Evolutionary conservation across 345 rosid genomes (phyloP).

Genomic region (Linum trigynum): DNA sequence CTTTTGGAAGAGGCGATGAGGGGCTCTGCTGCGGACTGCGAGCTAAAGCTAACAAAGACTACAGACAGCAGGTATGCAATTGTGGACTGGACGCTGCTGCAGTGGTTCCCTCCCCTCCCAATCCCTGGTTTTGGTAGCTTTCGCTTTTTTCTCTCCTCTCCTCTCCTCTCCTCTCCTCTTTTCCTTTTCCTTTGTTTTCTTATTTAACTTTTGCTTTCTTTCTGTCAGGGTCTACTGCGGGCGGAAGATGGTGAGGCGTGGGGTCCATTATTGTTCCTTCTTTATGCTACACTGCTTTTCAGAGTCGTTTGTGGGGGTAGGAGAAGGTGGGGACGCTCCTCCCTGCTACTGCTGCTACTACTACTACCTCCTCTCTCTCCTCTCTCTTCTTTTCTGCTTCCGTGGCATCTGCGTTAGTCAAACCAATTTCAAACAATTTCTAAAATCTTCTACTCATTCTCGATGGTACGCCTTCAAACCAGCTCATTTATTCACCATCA

Average conservation of each 20-base stretch:
- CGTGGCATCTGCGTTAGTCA: constrained; percentile 48
- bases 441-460: constrained; percentile 55
- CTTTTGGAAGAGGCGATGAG: constrained; percentile 13
- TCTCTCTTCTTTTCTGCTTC: neutral
- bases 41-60: too few species aligned
- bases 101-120: neutral
- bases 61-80: too few species aligned
- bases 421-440: constrained; percentile 82
- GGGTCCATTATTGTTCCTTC: constrained; percentile 39
- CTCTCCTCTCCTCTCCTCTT: neutral
- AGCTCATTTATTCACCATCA: too few species aligned
- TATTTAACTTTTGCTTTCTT: constrained; percentile 9
- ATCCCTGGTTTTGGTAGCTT: constrained; percentile 7
- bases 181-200: constrained; percentile 11
- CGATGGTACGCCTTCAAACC: constrained; percentile 11
- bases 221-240: constrained; percentile 7
- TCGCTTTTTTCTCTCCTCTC: constrained; percentile 18
- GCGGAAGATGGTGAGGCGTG: constrained; percentile 1
- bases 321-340: constrained; percentile 10
- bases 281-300: constrained; percentile 46
- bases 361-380: too few species aligned
- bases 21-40: constrained; percentile 16
- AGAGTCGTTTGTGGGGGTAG: neutral
- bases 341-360: neutral
- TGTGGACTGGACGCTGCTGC: constrained; percentile 13